Evolutionary conservation across 2,329 filamentous ascomycete species (phyloP).

Genomic region (Claviceps sp.): DNA sequence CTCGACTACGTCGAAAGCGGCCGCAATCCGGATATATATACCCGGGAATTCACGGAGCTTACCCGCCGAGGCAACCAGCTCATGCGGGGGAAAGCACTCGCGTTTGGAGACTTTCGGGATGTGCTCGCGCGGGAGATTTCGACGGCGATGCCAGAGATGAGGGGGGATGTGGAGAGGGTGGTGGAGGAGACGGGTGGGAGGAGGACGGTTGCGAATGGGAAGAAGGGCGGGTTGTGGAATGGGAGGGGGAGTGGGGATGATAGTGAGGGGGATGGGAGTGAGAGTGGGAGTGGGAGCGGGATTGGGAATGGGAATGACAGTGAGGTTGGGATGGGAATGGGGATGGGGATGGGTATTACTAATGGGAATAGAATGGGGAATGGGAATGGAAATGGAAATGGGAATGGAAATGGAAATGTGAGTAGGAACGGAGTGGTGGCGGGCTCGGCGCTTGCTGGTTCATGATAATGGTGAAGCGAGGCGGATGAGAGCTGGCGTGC

Average conservation of each 20-base stretch:
- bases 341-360: not conserved
- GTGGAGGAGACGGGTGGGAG: constrained; percentile 33
- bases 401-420: not conserved
- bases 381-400: no score
- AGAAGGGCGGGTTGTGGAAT: constrained; percentile 1
- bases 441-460: not conserved
- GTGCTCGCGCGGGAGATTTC: constrained; percentile 46
- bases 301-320: constrained; percentile 1
- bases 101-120: constrained; percentile 49
- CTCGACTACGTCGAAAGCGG: constrained; percentile 58
- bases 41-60: constrained; percentile 58
- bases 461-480: not conserved
- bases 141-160: constrained; percentile 45
- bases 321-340: not conserved
- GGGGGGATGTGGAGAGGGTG: constrained; percentile 37
- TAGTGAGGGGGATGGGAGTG: no score
- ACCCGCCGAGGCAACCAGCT: constrained; percentile 53
- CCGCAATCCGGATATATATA: constrained; percentile 63
- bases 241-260: not conserved
- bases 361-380: no score
- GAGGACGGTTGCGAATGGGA: not conserved
- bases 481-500: not conserved
- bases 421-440: not conserved
- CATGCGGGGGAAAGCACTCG: constrained; percentile 49
- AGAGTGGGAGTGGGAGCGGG: not conserved